Evolutionary conservation across 305 asterid species (phyloP), one percentile per base, ranked within the genome.

Genomic region (Fraxinus xanthoxyloides): DNA sequence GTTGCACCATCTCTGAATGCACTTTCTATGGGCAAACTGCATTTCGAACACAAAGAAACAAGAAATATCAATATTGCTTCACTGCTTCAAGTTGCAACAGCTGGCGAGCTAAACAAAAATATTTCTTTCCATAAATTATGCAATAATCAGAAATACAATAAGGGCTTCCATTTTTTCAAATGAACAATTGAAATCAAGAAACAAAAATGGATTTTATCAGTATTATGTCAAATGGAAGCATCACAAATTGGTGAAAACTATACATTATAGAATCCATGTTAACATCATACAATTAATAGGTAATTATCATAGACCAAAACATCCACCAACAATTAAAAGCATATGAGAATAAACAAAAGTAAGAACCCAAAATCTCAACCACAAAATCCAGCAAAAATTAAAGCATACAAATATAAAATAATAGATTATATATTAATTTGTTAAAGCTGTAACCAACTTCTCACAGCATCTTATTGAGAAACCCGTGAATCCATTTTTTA

Each of bases 1-100:
- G 86, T 92, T 91, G 90, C 97, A 93, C 97, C 97, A 93, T 87
- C 90, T 87, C 90, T 93, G 97, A 32, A 93, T 92, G 81, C 97
- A 93, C 85, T 92, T 92, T 89, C 97, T 87, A 81, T 93, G 97
- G 81, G 96, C 97, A 89, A 93, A 93, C 97, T 93, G 28, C 87
- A 87, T 32, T 7, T 2, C 63, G 48, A 40, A 74, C 63, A 43
- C 48, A 46, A 46, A 0, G 12, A 73, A 34, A 46, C 9, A 80
- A 79, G 77, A 79, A 72, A 34, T 54, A 54, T 31, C 19, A 30
- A 12, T 36, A 72, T 13, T 32, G 43, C 31, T 54, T n/a, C 63
- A n/a, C 10, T 5, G 26, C 26, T n/a, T 54, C 65, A 54, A n/a
- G 26, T n/a, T n/a, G 9, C 24, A 28, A 77, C 51, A 72, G 69